Evolutionary conservation across 2,329 filamentous ascomycete species (phyloP).

Genomic region (Penicillium sumatraense): DNA sequence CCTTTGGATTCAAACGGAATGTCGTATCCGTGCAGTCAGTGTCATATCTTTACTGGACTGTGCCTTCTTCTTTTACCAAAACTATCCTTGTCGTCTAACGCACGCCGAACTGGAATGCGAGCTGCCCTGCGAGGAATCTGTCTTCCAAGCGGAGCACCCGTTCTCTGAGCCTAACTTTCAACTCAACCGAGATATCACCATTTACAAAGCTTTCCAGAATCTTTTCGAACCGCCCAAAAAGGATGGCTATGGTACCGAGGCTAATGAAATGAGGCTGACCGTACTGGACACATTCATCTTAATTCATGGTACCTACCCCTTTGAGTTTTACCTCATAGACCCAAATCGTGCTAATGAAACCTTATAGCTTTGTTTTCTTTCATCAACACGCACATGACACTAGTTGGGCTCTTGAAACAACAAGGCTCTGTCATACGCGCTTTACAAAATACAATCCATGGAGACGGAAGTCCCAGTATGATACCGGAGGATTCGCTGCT

Average conservation of each 20-base stretch:
- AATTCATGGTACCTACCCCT: conserved; percentile 41
- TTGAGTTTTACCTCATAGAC: not conserved
- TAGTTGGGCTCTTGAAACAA: conserved; percentile 35
- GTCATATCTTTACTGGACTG: conserved; percentile 49
- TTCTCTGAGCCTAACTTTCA: conserved; percentile 47
- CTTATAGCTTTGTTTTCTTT: conserved; percentile 45
- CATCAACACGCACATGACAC: conserved; percentile 47
- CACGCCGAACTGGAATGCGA: conserved; percentile 49
- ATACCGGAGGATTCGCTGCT: conserved; percentile 38
- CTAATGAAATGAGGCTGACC: conserved; percentile 32
- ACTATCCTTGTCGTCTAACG: conserved; percentile 48
- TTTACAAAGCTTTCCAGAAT: conserved; percentile 45
- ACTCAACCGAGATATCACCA: conserved; percentile 40
- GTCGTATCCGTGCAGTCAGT: conserved; percentile 46
- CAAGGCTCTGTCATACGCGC: conserved; percentile 8
- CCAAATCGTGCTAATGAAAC: conserved; percentile 3
- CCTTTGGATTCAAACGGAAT: conserved; percentile 51
- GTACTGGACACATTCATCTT: conserved; percentile 48
- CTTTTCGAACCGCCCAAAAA: conserved; percentile 39
- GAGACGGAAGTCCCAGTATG: conserved; percentile 5
- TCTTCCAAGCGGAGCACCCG: conserved; percentile 48
- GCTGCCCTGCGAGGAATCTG: conserved; percentile 46
- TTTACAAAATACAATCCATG: conserved; percentile 5
- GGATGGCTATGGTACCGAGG: conserved; percentile 11
- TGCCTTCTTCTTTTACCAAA: conserved; percentile 51